Evolutionary conservation across 768 basidiomycete genomes (phyloP).

Genomic region (Tubosaeta sp.): DNA sequence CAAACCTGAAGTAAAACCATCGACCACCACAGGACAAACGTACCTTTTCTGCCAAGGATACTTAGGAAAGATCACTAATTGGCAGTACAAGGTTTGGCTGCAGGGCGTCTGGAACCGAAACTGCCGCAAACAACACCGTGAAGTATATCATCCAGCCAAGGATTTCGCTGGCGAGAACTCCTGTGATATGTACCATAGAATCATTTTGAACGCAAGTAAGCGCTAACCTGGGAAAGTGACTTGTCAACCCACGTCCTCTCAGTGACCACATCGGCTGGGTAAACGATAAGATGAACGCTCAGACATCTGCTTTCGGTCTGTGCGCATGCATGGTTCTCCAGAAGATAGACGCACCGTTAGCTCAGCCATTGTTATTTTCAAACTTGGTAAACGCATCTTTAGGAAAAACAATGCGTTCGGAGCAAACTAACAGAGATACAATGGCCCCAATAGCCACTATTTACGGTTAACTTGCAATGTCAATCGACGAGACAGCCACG

Average conservation of each 20-base stretch:
- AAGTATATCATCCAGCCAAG: slow-evolving; percentile 43
- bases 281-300: slow-evolving; percentile 24
- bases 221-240: too few relatives aligned
- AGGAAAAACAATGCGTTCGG: slow-evolving; percentile 14
- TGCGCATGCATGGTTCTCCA: neutral
- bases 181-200: slow-evolving; percentile 45
- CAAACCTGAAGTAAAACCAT: slow-evolving; percentile 42
- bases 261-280: slow-evolving; percentile 25
- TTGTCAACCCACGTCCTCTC: slow-evolving; percentile 18
- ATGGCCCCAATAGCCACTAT: slow-evolving; percentile 16
- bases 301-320: slow-evolving; percentile 13
- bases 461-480: neutral
- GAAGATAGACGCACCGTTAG: slow-evolving; percentile 7
- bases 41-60: slow-evolving; percentile 37
- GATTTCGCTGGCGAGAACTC: slow-evolving; percentile 36
- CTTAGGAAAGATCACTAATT: slow-evolving; percentile 39
- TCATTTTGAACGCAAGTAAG: slow-evolving; percentile 37
- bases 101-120: slow-evolving; percentile 34
- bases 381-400: slow-evolving; percentile 20
- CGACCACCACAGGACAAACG: slow-evolving; percentile 41
- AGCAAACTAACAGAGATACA: slow-evolving; percentile 16
- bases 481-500: neutral
- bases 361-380: slow-evolving; percentile 25
- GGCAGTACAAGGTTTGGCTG: slow-evolving; percentile 33
- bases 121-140: slow-evolving; percentile 40